Evolutionary conservation across 495 filamentous ascomycete species (phyloP).

Genomic region (Lasiosphaeriaceae sp.): DNA sequence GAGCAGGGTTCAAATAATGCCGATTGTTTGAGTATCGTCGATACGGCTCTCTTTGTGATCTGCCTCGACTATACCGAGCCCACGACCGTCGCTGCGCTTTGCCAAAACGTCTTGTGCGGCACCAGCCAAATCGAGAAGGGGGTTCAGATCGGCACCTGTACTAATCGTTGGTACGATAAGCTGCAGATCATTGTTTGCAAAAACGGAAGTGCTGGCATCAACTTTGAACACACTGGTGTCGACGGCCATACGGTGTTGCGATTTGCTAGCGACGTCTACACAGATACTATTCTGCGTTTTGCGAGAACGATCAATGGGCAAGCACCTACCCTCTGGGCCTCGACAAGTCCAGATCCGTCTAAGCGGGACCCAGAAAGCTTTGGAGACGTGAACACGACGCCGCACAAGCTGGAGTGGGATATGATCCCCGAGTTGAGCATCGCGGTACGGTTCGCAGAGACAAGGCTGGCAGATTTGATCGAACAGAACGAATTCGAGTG

Average conservation of each 20-base stretch:
- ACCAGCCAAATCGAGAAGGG: conserved; percentile 87
- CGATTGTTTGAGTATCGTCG: conserved; percentile 89
- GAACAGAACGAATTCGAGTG: conserved; percentile 95
- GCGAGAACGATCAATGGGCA: conserved; percentile 94
- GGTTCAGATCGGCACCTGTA: conserved; percentile 95
- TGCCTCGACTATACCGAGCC: conserved; percentile 93
- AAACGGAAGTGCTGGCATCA: conserved; percentile 96
- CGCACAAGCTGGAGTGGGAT: conserved; percentile 96
- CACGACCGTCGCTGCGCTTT: conserved; percentile 69
- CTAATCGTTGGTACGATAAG: conserved; percentile 99
- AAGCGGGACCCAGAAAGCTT: conserved; percentile 93
- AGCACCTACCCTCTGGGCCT: conserved; percentile 88
- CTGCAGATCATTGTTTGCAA: conserved; percentile 99
- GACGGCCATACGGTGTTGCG: conserved; percentile 96
- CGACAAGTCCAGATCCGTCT: conserved; percentile 82
- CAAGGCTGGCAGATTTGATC: conserved; percentile 88
- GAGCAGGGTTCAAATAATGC: conserved; percentile 90
- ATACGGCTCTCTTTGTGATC: conserved; percentile 87
- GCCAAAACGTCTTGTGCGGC: conserved; percentile 97
- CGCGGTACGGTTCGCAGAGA: conserved; percentile 92
- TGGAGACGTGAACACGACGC: conserved; percentile 89
- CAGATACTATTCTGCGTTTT: conserved; percentile 95
- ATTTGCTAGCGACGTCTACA: conserved; percentile 94
- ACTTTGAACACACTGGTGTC: conserved; percentile 97
- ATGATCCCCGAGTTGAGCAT: conserved; percentile 90